A percentile compares a stretch with the other conserved stretches of the same genome.
These are phyloP conservation scores for Trametes punicea DNA, from an alignment of 768 basidiomycete species.

Conservation along the genomic window DNA sequence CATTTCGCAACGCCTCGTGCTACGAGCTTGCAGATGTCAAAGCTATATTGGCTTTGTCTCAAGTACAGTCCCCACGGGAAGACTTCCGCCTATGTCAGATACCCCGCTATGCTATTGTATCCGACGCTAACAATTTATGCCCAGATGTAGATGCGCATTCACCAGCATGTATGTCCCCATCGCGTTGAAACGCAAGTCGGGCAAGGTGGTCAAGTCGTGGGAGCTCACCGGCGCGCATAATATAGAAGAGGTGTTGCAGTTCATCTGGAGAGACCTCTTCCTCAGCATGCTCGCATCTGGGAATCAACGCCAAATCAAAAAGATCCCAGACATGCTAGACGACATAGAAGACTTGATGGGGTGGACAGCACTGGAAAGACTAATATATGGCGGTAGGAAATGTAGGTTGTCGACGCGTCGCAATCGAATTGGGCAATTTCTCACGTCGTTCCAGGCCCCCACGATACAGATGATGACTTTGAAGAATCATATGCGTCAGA, in stretches of 20 bases:
- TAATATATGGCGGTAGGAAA: slow-evolving; percentile 52
- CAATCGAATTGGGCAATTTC: neutral
- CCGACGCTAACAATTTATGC: neutral
- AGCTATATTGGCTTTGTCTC: too few relatives aligned
- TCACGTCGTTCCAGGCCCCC: slow-evolving; percentile 8
- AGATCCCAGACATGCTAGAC: slow-evolving; percentile 52
- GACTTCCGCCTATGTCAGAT: too few relatives aligned
- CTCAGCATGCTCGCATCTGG: slow-evolving; percentile 48
- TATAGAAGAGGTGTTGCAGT: slow-evolving; percentile 46
- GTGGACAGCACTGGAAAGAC: slow-evolving; percentile 47
- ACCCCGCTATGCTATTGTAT: too few relatives aligned
- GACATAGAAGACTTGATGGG: slow-evolving; percentile 53
- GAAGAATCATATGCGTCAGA: neutral
- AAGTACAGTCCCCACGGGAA: too few relatives aligned
- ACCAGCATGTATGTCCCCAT: slow-evolving; percentile 46
- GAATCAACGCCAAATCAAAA: slow-evolving; percentile 27
- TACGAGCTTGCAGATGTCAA: too few relatives aligned
- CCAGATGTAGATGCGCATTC: slow-evolving; percentile 55
- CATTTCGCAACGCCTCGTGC: too few relatives aligned
- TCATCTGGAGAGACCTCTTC: slow-evolving; percentile 72
- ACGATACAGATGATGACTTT: slow-evolving; percentile 31
- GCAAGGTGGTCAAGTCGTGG: slow-evolving; percentile 48
- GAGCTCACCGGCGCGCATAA: slow-evolving; percentile 44
- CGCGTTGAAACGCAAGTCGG: slow-evolving; percentile 41
- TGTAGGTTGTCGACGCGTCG: slow-evolving; percentile 28